Base-by-base conservation (phyloP, 176 grass and related monocot genomes). In the Avena atlantica region DNA sequence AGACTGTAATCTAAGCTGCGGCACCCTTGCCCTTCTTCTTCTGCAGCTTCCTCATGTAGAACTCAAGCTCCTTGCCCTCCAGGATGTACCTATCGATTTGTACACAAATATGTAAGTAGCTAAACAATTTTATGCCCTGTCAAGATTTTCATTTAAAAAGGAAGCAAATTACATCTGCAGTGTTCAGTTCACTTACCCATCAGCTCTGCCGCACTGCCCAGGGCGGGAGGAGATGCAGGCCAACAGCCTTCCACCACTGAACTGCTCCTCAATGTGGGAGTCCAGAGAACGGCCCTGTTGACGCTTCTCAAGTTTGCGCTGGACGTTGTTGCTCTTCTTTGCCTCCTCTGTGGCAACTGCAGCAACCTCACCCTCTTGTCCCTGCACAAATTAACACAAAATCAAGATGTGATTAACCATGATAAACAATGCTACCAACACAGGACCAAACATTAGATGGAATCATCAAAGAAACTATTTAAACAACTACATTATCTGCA, bases 31-130 rank as follows among this genome's bases (percentile, higher is more conserved):
- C 91, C 89, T 98, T 98, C 89, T 98, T 98, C 89, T 52, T 93
- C 88, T 98, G 93, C 70, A 98, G 81, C 79, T 98, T 95, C 85
- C 93, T 95, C 89, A 89, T 93, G 89, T 95, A 95, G 82, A 98
- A 98, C 44, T 98, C 93, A 0, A 98, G 89, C 88, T 98, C 93
- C 37, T 93, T 98, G 36, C 93, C 95, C 86, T 98, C 95, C 44
- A 98, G 81, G 42, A 98, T 95, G 61, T 98, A 98, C 72, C 91
- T 98, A 67, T 12, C 5, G 17, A 76, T 27, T 72, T 10, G 3
- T 8, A 31, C 24, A 53, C 6, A 53, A 9, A 51, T 27, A 52
- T 34, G 64, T 66, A 34, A 67, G 27, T 1, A 55, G 29, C 47
- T 36, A 19, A 3, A 25, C 7, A 19, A 25, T 57, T 20, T 17